Percentiles rank a stretch among this genome's conserved stretches.
Conservation (phyloP, 1,284 basidiomycete species). For the Ceratobasidium papillatum region DNA sequence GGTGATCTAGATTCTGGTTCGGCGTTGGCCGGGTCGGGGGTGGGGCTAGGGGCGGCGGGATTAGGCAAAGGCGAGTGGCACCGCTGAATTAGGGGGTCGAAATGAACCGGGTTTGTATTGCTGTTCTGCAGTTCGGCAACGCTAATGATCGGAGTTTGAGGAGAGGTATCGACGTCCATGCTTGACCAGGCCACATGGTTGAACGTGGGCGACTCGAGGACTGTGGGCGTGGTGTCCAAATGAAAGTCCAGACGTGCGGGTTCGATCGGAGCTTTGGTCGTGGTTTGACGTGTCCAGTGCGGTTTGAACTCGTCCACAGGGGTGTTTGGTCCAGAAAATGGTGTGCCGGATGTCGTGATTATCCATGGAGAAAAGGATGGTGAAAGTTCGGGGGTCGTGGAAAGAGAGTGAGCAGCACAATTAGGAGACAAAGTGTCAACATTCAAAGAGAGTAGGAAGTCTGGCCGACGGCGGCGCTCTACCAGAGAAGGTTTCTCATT, state of each 20-base stretch:
- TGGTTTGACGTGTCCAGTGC: not conserved
- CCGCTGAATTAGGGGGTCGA: not conserved
- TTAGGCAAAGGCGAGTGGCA: not conserved
- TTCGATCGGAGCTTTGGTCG: not conserved
- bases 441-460: not conserved
- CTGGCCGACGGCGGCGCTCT: slow-evolving; percentile 11
- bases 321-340: slow-evolving; percentile 12
- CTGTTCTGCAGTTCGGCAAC: not conserved
- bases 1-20: not conserved
- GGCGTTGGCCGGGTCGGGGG: not conserved
- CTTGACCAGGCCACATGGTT: not conserved
- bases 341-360: not conserved
- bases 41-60: not conserved
- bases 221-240: not conserved
- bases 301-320: not conserved
- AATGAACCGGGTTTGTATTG: not conserved
- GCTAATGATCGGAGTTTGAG: not conserved
- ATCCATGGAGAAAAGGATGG: not conserved
- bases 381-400: slow-evolving; percentile 1
- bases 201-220: not conserved
- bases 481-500: not conserved
- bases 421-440: not conserved
- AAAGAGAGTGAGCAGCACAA: not conserved
- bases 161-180: not conserved
- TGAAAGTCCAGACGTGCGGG: not conserved